Evolutionary conservation across 495 filamentous ascomycete species (phyloP), one percentile per base, ranked within the genome.

Genomic region (Tuber aestivum): DNA sequence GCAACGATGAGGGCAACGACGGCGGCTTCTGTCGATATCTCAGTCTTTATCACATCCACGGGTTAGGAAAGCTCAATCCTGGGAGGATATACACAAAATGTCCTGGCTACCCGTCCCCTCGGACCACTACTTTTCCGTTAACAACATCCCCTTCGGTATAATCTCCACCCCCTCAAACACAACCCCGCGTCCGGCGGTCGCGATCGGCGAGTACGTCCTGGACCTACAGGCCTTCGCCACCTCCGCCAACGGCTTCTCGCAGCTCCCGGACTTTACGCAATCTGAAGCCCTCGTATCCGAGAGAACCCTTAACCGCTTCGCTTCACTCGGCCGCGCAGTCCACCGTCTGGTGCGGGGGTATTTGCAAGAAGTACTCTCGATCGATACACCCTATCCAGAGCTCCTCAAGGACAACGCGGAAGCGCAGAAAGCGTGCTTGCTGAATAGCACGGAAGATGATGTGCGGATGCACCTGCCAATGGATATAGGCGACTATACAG

Each of bases 81-180:
- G 14, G 14, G 42, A 48, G 20, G 9, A 65, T 35, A 32, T 27
- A 65, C 16, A 35, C 56, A 35, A 16, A 65, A 61, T 65, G 61
- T 88, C 87, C 75, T 93, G 92, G 92, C 85, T 94, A 50, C 83
- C 86, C 48, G 90, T 94, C 72, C 88, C 90, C 65, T 81, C 86
- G 69, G 86, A 86, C 78, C 91, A 89, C 70, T 89, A 89, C 74
- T 98, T 98, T 85, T 95, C 94, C 21, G 86, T 98, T 70, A 87
- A 90, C 78, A 97, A 98, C 84, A 91, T 98, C 76, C 95, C 95
- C 23, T 97, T 98, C 83, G 95, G 95, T 77, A 94, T 97, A 83
- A 92, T 97, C 82, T 88, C 86, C 72, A 90, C 90, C 0, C 76
- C 86, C 3, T 81, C 84, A 23, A 84, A 88, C 76, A 83, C 86